Percentiles rank a stretch among this genome's conserved stretches.
Conservation (phyloP, 176 grass and related monocot genomes). For the Triticum urartu region DNA sequence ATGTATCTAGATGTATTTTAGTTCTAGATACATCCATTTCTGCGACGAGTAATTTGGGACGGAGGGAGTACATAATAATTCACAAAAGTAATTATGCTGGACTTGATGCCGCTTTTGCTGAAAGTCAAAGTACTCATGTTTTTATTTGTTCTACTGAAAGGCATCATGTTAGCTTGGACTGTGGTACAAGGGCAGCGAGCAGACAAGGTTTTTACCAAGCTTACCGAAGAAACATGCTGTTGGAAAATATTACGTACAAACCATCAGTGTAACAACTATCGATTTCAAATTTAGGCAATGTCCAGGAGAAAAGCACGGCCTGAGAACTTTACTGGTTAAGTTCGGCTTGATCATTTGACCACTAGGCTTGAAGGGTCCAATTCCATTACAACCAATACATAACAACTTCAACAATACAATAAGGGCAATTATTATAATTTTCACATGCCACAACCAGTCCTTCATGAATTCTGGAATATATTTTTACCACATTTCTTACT, state of each 20-base stretch:
- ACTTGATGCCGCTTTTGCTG: neutral
- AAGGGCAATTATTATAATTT: neutral
- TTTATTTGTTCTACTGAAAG: neutral
- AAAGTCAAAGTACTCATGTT: neutral
- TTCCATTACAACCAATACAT: neutral
- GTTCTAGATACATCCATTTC: too few species aligned
- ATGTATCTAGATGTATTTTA: too few species aligned
- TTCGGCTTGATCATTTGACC: neutral
- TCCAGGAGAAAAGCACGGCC: neutral
- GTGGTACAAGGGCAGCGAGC: neutral
- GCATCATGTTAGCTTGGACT: neutral
- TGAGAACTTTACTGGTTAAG: neutral
- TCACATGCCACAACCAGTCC: neutral
- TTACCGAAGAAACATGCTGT: neutral
- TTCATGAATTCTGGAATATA: neutral
- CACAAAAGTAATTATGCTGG: neutral
- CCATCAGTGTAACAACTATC: neutral
- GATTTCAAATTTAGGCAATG: neutral
- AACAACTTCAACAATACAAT: neutral
- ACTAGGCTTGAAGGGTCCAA: neutral
- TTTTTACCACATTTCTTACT: neutral
- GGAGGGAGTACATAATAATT: neutral
- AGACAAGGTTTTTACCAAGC: neutral
- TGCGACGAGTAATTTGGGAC: too few species aligned
- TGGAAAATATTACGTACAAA: neutral